These are phyloP conservation scores for Thelephora terrestris DNA, from an alignment of 1,284 basidiomycete genomes.

Conservation along the genomic window DNA sequence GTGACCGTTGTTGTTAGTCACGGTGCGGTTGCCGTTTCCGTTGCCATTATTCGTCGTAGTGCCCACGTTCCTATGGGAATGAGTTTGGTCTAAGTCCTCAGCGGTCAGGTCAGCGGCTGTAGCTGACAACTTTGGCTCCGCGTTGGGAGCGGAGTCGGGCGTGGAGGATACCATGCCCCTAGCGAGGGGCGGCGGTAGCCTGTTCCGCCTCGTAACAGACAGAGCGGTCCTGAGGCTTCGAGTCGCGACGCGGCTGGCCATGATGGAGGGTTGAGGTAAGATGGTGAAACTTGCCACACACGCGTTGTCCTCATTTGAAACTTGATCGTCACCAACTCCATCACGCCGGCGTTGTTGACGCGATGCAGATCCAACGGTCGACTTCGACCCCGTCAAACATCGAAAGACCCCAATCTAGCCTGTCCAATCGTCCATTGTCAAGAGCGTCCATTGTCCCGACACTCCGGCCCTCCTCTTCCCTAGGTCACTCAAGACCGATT, in stretches of 20 bases:
- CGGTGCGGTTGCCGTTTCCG: neutral
- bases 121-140: neutral
- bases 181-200: neutral
- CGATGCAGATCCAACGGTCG: constrained; percentile 10
- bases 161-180: neutral
- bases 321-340: constrained; percentile 11
- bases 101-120: neutral
- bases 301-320: constrained; percentile 21
- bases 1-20: neutral
- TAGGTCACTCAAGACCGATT: constrained; percentile 19
- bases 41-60: neutral
- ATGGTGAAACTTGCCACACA: neutral
- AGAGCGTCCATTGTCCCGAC: constrained; percentile 22
- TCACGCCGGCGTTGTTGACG: constrained; percentile 7
- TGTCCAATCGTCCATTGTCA: constrained; percentile 24
- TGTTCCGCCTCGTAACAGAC: neutral
- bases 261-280: neutral
- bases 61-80: too few species aligned
- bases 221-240: constrained; percentile 1
- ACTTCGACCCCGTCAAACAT: constrained; percentile 25
- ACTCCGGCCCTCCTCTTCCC: constrained; percentile 14
- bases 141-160: too few species aligned
- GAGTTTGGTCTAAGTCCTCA: too few species aligned
- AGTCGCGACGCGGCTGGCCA: constrained; percentile 5
- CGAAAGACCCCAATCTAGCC: constrained; percentile 23